Evolutionary conservation across 1,284 basidiomycete species (phyloP), one percentile per base, ranked within the genome.

Genomic region (Trichosporon faecale): DNA sequence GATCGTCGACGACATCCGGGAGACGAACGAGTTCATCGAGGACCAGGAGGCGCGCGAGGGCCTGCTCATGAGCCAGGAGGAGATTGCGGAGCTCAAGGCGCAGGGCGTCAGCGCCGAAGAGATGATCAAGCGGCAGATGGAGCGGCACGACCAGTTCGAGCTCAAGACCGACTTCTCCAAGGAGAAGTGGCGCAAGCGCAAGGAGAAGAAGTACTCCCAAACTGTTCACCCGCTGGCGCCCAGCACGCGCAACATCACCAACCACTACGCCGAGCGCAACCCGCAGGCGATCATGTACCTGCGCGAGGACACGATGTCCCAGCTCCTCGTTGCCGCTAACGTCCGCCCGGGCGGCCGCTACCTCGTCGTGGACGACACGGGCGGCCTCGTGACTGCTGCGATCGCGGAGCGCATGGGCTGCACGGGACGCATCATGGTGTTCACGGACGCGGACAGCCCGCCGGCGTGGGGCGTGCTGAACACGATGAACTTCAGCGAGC

Each of bases 91-190:
- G 5, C 83, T 97, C 72, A 70, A 77, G 64, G 77, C 77, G 0
- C 77, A 83, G 67, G 83, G 82, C 3, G 70, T 80, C 0, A 78
- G 79, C 6, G 81, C 79, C 0, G 84, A 96, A 90, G 94, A 96
- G 80, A 97, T 98, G 72, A 95, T 98, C 77, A 89, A 91, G 77
- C 89, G 87, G 80, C 95, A 98, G 83, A 95, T 97, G 69, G 93
- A 93, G 75, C 88, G 91, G 76, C 95, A 98, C 78, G 90, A 91
- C 37, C 91, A 92, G 77, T 98, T 92, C 82, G 89, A 89, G 8
- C 85, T 96, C 67, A 98, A 98, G 85, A 97, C 94, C 1, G 95
- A 95, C 82, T 97, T 94, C 80, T 94, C 92, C 82, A 97, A 98
- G 83, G 95, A 97, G 78, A 98, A 98, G 81, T 98, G 97, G 84